Conservation (phyloP, 2,329 filamentous ascomycete species). For the Sporothrix phasma region DNA sequence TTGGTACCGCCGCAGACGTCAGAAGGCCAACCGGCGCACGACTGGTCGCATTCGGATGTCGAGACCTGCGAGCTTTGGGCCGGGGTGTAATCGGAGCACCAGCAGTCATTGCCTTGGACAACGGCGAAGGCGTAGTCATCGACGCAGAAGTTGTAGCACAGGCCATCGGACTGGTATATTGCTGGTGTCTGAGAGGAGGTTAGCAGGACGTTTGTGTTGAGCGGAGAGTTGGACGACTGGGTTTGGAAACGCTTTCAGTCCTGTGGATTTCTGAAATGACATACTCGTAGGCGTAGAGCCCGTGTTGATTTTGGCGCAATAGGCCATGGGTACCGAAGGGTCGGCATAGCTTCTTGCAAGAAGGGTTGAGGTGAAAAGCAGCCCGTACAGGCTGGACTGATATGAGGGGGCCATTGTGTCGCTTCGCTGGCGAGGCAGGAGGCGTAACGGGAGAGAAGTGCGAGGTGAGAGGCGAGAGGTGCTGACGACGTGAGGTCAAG, state of each 20-base stretch:
- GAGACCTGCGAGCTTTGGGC: constrained; percentile 32
- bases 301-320: constrained; percentile 40
- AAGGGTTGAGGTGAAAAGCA: constrained; percentile 20
- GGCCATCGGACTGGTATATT: constrained; percentile 60
- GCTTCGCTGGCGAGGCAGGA: neutral
- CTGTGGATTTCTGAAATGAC: constrained; percentile 24
- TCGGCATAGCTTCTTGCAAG: constrained; percentile 20
- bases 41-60: constrained; percentile 39
- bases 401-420: constrained; percentile 9
- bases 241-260: neutral
- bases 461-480: neutral
- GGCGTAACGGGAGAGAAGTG: too few relatives aligned
- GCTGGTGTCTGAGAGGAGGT: constrained; percentile 35
- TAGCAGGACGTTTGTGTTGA: neutral
- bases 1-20: constrained; percentile 56
- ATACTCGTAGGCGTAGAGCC: constrained; percentile 33
- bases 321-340: constrained; percentile 29
- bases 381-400: constrained; percentile 5
- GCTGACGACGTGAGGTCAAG: neutral
- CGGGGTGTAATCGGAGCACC: constrained; percentile 64
- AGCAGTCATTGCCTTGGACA: constrained; percentile 55
- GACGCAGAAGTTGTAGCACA: constrained; percentile 52
- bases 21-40: constrained; percentile 58
- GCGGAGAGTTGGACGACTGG: constrained; percentile 12
- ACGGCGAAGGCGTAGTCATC: constrained; percentile 55